A percentile compares a stretch with the other conserved stretches of the same genome.
Conservation (phyloP, 2,329 filamentous ascomycete genomes). For the Fusarium falciforme region DNA sequence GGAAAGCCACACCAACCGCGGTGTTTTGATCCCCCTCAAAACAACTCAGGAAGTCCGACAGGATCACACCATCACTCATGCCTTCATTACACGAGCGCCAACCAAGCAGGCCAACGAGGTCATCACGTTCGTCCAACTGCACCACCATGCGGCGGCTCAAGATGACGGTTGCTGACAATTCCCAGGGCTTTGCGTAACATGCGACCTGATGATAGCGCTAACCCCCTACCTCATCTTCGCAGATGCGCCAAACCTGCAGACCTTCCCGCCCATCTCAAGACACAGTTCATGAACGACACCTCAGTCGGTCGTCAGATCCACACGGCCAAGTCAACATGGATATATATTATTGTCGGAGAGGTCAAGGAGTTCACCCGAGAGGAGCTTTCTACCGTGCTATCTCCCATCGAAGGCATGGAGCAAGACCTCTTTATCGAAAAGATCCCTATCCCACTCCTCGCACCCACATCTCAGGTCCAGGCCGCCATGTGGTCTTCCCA, state of each 20-base stretch:
- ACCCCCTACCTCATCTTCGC: slow-evolving; percentile 77
- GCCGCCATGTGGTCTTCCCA: slow-evolving; percentile 78
- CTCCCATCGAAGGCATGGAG: slow-evolving; percentile 62
- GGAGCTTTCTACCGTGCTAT: slow-evolving; percentile 62
- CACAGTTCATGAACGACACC: slow-evolving; percentile 70
- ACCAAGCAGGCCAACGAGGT: slow-evolving; percentile 78
- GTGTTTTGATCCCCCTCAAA: slow-evolving; percentile 71
- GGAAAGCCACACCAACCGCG: slow-evolving; percentile 52
- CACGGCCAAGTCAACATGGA: slow-evolving; percentile 69
- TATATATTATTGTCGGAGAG: slow-evolving; percentile 68
- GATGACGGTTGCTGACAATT: slow-evolving; percentile 26
- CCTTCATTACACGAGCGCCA: slow-evolving; percentile 78
- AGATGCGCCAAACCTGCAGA: slow-evolving; percentile 79
- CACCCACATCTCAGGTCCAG: slow-evolving; percentile 81
- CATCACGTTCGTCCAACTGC: slow-evolving; percentile 70
- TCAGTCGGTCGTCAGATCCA: slow-evolving; percentile 66
- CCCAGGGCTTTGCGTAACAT: slow-evolving; percentile 66
- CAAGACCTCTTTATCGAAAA: slow-evolving; percentile 68
- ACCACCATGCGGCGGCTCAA: background rate
- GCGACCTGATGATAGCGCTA: slow-evolving; percentile 70
- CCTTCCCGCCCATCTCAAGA: slow-evolving; percentile 73
- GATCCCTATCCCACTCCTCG: slow-evolving; percentile 76
- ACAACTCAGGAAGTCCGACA: slow-evolving; percentile 72
- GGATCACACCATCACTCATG: slow-evolving; percentile 68
- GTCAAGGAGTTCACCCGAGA: slow-evolving; percentile 63